A percentile compares a stretch with the other conserved stretches of the same genome.
phyloP scores from a whole-genome alignment of 164 flowering plant genomes.

The Aristolochia californica region DNA sequence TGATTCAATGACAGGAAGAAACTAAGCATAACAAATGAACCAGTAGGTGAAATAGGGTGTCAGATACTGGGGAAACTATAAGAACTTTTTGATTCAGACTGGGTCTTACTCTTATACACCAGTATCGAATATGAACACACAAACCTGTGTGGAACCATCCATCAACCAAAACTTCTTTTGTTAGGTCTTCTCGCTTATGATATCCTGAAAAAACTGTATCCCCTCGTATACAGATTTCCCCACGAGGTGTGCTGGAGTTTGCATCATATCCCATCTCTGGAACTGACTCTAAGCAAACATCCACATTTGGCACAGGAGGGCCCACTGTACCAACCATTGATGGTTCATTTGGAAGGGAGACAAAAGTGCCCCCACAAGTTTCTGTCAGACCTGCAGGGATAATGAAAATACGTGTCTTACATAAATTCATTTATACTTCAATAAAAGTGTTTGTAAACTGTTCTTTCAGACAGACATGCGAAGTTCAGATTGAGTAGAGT shows the following conservation, averaged over 20 bases:
- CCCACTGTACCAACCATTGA: slow-evolving; percentile 95
- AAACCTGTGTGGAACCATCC: slow-evolving; percentile 99
- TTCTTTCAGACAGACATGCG: no score
- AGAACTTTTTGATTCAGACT: no score
- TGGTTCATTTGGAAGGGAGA: slow-evolving; percentile 62
- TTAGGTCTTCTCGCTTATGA: slow-evolving; percentile 87
- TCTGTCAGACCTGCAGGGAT: slow-evolving; percentile 73
- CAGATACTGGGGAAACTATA: no score
- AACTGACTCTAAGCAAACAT: slow-evolving; percentile 84
- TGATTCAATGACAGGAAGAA: not conserved
- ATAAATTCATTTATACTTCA: not conserved
- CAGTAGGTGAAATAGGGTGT: no score
- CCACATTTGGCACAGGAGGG: slow-evolving; percentile 88
- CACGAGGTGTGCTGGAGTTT: slow-evolving; percentile 66
- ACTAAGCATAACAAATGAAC: not conserved
- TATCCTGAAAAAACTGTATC: slow-evolving; percentile 80
- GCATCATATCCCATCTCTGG: slow-evolving; percentile 99
- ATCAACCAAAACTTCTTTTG: slow-evolving; percentile 72
- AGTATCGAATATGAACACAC: not conserved
- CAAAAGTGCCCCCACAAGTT: slow-evolving; percentile 94
- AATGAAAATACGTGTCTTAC: slow-evolving; percentile 2
- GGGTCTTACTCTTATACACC: no score
- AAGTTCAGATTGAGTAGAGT: no score
- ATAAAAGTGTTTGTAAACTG: no score
- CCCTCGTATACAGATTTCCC: slow-evolving; percentile 85